These are phyloP conservation scores for Neurospora sp. DNA, from an alignment of 495 filamentous ascomycete genomes.

Conservation along the genomic window DNA sequence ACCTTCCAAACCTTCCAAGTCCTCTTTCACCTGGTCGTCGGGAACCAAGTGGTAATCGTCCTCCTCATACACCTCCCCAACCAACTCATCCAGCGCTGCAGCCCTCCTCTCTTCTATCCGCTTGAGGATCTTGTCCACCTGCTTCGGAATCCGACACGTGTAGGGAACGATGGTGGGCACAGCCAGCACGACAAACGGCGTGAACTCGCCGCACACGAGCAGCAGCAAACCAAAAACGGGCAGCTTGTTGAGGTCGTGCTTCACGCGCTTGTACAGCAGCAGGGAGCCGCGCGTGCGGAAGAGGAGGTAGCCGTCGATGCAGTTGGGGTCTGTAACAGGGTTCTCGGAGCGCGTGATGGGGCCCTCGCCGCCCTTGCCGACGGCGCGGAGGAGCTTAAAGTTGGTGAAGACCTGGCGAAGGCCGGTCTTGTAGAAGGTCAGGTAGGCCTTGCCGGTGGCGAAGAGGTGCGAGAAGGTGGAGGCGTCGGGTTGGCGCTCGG, in stretches of 20 bases:
- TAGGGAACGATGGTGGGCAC: constrained; percentile 60
- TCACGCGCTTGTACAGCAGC: constrained; percentile 23
- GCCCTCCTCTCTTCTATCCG: constrained; percentile 36
- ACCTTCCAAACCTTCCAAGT: background rate
- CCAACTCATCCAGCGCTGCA: constrained; percentile 15
- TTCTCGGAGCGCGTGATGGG: constrained; percentile 8
- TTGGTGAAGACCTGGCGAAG: constrained; percentile 57
- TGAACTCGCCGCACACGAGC: constrained; percentile 72
- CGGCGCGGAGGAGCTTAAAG: constrained; percentile 39
- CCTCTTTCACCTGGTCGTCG: background rate
- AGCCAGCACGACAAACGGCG: constrained; percentile 61
- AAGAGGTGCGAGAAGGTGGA: constrained; percentile 36
- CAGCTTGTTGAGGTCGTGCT: constrained; percentile 61
- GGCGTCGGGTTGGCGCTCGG: constrained; percentile 26
- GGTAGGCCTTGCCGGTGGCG: constrained; percentile 46
- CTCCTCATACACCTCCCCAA: constrained; percentile 15
- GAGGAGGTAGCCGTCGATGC: background rate
- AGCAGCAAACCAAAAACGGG: constrained; percentile 66
- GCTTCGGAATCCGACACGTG: constrained; percentile 70
- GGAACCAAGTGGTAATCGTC: background rate
- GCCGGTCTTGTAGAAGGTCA: constrained; percentile 81
- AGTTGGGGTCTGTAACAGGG: constrained; percentile 7
- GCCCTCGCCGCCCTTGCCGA: constrained; percentile 1
- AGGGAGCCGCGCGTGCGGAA: constrained; percentile 16
- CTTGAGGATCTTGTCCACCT: constrained; percentile 47